Conservation (phyloP, 176 grass and related monocot genomes). For the Secale cereale region DNA sequence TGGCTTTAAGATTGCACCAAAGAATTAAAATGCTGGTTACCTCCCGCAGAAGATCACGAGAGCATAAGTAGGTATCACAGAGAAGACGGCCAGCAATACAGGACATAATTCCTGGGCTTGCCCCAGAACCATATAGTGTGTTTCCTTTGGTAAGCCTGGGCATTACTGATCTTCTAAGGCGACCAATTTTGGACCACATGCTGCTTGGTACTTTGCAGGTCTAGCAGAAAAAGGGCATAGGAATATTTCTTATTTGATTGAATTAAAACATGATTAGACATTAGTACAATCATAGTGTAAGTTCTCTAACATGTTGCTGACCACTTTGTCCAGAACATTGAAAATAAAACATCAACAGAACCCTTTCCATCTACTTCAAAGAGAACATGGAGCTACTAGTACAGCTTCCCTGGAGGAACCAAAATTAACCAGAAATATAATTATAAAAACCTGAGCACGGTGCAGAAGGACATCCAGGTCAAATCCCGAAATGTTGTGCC, state of each 20-base stretch:
- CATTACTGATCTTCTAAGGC: conserved; percentile 81
- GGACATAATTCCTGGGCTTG: conserved; percentile 95
- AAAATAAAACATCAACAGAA: conserved; percentile 11
- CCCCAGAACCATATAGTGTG: conserved; percentile 87
- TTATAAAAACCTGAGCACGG: conserved; percentile 75
- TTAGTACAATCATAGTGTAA: neutral
- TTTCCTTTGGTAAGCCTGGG: conserved; percentile 91
- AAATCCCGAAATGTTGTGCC: conserved; percentile 97
- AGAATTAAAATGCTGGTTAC: conserved; percentile 39
- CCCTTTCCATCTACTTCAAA: conserved; percentile 16
- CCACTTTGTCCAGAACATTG: neutral
- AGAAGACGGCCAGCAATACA: conserved; percentile 94
- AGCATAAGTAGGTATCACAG: conserved; percentile 96
- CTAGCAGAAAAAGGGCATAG: conserved; percentile 36
- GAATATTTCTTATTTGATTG: no score
- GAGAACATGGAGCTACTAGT: conserved; percentile 3
- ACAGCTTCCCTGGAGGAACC: neutral
- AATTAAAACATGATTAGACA: no score
- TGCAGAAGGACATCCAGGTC: conserved; percentile 96
- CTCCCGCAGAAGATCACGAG: conserved; percentile 89
- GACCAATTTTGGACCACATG: conserved; percentile 98
- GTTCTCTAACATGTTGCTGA: neutral
- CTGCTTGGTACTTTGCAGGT: conserved; percentile 76
- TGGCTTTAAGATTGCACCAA: neutral
- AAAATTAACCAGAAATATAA: conserved; percentile 2